phyloP scores from a whole-genome alignment of 345 rosid genomes.

The Eucalyptus sp. region DNA sequence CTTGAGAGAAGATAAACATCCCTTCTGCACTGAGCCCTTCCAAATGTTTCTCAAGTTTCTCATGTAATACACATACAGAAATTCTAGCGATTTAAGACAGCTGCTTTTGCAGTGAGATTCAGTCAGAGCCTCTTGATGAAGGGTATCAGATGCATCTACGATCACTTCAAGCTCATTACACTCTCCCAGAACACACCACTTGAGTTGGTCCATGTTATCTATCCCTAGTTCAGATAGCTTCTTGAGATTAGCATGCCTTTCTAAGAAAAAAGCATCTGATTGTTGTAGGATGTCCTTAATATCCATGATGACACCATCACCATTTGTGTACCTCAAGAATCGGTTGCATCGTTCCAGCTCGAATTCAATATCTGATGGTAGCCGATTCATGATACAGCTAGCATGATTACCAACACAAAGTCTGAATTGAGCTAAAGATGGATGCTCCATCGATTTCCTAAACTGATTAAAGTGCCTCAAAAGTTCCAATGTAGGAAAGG shows the following conservation, averaged over 20 bases:
- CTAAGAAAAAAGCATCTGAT: constrained; percentile 8
- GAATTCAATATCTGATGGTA: background rate
- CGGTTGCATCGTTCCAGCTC: background rate
- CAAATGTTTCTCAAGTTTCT: too few species aligned
- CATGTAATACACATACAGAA: too few species aligned
- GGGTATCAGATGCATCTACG: too few species aligned
- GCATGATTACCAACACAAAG: constrained; percentile 2
- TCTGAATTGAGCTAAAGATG: background rate
- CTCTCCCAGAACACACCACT: constrained; percentile 1
- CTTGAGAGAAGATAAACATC: too few species aligned
- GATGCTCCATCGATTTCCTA: background rate
- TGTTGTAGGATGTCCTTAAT: background rate
- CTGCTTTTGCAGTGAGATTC: too few species aligned
- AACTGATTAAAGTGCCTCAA: background rate
- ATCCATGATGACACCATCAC: background rate
- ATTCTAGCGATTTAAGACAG: too few species aligned
- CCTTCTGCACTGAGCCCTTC: too few species aligned
- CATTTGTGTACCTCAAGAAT: constrained; percentile 11
- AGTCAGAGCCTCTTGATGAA: too few species aligned
- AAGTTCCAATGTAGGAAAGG: background rate
- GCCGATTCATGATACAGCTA: constrained; percentile 1
- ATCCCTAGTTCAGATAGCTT: constrained; percentile 4
- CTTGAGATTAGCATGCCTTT: background rate
- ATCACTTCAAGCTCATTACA: too few species aligned
- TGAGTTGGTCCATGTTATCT: background rate